Evolutionary conservation across 305 asterid genomes (phyloP).

Genomic region (Andrographis paniculata): DNA sequence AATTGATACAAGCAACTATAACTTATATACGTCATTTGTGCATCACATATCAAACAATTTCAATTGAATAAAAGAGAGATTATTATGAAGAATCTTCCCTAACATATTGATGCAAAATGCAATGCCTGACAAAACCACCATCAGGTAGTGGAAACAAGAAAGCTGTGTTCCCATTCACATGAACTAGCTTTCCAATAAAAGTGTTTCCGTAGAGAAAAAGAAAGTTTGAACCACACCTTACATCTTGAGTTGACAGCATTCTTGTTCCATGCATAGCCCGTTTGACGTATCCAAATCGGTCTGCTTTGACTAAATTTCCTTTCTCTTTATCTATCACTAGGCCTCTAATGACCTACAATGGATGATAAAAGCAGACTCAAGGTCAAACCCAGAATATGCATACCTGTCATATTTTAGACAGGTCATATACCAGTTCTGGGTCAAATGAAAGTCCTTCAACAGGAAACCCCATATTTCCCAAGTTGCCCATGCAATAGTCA

Average conservation of each 20-base stretch:
- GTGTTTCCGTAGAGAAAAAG: neutral
- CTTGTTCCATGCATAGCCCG: conserved; percentile 90
- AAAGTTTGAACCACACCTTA: conserved; percentile 46
- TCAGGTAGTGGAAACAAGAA: no score
- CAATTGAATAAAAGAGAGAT: conserved; percentile 9
- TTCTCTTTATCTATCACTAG: conserved; percentile 86
- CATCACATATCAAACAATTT: conserved; percentile 16
- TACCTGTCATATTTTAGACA: conserved; percentile 6
- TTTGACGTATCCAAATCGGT: conserved; percentile 81
- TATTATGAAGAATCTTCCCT: neutral
- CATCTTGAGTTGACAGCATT: conserved; percentile 72
- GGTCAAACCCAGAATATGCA: conserved; percentile 11
- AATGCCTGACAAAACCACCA: conserved; percentile 1
- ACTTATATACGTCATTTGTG: no score
- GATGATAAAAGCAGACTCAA: conserved; percentile 18
- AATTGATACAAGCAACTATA: conserved; percentile 18
- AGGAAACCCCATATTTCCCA: conserved; percentile 73
- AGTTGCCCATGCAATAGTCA: conserved; percentile 79
- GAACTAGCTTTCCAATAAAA: neutral
- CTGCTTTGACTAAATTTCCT: conserved; percentile 85
- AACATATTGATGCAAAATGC: neutral
- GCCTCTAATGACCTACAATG: conserved; percentile 72
- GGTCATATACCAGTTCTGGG: conserved; percentile 59
- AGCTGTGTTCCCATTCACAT: conserved; percentile 13
- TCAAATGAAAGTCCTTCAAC: conserved; percentile 92